A percentile compares a stretch with the other conserved stretches of the same genome.
Conservation (phyloP, 2,329 filamentous ascomycete genomes). For the Sphaerostilbella broomeana region DNA sequence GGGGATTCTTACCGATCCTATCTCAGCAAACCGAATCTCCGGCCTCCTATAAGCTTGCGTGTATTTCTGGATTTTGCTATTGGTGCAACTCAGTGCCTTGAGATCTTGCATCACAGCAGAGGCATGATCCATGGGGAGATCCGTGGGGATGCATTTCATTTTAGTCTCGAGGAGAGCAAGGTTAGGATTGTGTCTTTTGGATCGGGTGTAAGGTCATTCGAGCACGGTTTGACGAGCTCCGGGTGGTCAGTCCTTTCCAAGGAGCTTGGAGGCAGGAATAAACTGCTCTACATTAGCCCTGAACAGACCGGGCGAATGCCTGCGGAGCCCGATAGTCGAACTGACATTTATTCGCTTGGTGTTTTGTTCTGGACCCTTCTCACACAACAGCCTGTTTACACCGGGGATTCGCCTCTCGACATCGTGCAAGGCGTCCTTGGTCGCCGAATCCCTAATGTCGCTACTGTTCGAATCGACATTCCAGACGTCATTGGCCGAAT, state of each 20-base stretch:
- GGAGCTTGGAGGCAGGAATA: conserved; percentile 80
- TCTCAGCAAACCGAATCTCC: conserved; percentile 41
- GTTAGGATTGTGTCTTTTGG: conserved; percentile 83
- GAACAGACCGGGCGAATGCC: conserved; percentile 93
- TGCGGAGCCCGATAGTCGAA: conserved; percentile 83
- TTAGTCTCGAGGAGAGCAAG: conserved; percentile 59
- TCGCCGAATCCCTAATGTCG: conserved; percentile 69
- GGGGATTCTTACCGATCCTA: conserved; percentile 44
- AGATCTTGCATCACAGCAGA: conserved; percentile 84
- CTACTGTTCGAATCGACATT: conserved; percentile 71
- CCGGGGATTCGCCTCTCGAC: conserved; percentile 73
- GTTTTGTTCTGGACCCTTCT: conserved; percentile 84
- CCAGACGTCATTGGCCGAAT: conserved; percentile 76
- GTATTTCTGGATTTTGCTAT: conserved; percentile 87
- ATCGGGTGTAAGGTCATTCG: conserved; percentile 79
- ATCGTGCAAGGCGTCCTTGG: conserved; percentile 86
- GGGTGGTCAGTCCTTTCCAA: conserved; percentile 81
- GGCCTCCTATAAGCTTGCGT: conserved; percentile 60
- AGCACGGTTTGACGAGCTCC: conserved; percentile 77
- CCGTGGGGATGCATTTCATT: conserved; percentile 85
- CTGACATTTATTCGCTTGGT: conserved; percentile 89
- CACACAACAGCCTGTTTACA: conserved; percentile 72
- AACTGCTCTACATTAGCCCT: conserved; percentile 85
- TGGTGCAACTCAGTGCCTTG: conserved; percentile 76
- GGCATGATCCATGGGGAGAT: conserved; percentile 87